These are phyloP conservation scores for Cymodocea nodosa DNA, from an alignment of 116 monocot species.

Conservation along the genomic window DNA sequence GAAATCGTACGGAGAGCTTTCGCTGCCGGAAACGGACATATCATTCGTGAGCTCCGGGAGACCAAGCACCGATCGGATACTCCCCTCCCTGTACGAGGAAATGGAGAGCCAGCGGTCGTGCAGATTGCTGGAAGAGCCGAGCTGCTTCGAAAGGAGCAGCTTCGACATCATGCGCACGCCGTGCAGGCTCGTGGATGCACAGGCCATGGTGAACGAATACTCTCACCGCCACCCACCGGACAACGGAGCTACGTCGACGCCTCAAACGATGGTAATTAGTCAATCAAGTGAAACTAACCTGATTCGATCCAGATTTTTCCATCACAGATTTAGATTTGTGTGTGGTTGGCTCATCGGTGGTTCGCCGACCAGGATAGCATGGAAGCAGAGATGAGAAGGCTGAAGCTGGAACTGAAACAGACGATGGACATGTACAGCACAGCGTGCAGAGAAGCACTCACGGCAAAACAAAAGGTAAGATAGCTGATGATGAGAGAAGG, in stretches of 20 bases:
- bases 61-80: slow-evolving; percentile 32
- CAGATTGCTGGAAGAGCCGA: neutral
- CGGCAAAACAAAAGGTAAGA: slow-evolving; percentile 46
- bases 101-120: neutral
- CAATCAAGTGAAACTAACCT: no score
- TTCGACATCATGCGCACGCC: slow-evolving; percentile 1
- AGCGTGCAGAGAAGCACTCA: slow-evolving; percentile 65
- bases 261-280: neutral
- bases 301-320: no score
- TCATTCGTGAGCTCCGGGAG: slow-evolving; percentile 44
- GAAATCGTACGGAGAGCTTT: slow-evolving; percentile 21
- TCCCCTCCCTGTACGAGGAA: slow-evolving; percentile 11
- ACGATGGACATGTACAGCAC: slow-evolving; percentile 64
- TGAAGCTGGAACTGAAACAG: slow-evolving; percentile 46
- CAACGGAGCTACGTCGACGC: neutral
- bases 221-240: neutral
- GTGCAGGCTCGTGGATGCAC: neutral
- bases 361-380: slow-evolving; percentile 8
- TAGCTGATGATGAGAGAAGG: no score
- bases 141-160: neutral
- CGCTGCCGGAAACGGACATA: slow-evolving; percentile 26
- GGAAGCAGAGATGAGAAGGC: slow-evolving; percentile 42
- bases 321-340: no score
- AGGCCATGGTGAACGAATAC: neutral
- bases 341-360: no score